phyloP scores from a whole-genome alignment of 2,329 filamentous ascomycete genomes.

The Alternaria solani region DNA sequence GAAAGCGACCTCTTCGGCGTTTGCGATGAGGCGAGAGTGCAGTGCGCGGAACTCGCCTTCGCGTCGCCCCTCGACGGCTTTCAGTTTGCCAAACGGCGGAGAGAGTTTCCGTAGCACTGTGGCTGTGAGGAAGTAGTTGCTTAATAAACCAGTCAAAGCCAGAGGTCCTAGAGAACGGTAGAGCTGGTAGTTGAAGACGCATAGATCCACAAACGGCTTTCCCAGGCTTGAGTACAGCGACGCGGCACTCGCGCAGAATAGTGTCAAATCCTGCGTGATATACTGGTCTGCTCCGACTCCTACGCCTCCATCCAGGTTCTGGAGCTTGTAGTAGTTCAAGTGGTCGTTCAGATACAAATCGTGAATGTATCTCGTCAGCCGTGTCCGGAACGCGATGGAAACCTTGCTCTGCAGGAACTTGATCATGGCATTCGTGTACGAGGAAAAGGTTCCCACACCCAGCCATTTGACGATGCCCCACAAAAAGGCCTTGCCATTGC shows the following conservation, averaged over 20 bases:
- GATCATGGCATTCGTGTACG: conserved; percentile 99
- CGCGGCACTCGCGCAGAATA: conserved; percentile 92
- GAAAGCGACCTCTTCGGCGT: conserved; percentile 97
- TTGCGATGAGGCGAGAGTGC: conserved; percentile 91
- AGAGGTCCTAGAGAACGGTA: conserved; percentile 90
- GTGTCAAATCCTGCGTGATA: conserved; percentile 94
- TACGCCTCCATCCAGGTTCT: conserved; percentile 90
- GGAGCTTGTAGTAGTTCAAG: conserved; percentile 94
- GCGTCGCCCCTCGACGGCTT: conserved; percentile 92
- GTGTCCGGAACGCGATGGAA: conserved; percentile 95
- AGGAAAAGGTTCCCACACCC: conserved; percentile 88
- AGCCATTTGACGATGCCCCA: conserved; percentile 95
- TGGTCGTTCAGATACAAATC: conserved; percentile 95
- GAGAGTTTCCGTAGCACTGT: conserved; percentile 87
- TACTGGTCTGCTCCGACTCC: conserved; percentile 94
- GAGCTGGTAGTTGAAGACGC: conserved; percentile 97
- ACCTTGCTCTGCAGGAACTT: conserved; percentile 98
- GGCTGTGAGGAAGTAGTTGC: conserved; percentile 94
- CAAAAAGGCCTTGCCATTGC: conserved; percentile 86
- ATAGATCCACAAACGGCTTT: conserved; percentile 97
- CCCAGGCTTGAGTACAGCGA: conserved; percentile 94
- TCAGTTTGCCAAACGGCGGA: conserved; percentile 94
- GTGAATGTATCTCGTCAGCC: conserved; percentile 94
- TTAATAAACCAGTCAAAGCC: conserved; percentile 82
- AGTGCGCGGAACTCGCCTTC: conserved; percentile 94